Evolutionary conservation across 352 stramenopile species (phyloP).

Genomic region (Phytopythium ostracodes): DNA sequence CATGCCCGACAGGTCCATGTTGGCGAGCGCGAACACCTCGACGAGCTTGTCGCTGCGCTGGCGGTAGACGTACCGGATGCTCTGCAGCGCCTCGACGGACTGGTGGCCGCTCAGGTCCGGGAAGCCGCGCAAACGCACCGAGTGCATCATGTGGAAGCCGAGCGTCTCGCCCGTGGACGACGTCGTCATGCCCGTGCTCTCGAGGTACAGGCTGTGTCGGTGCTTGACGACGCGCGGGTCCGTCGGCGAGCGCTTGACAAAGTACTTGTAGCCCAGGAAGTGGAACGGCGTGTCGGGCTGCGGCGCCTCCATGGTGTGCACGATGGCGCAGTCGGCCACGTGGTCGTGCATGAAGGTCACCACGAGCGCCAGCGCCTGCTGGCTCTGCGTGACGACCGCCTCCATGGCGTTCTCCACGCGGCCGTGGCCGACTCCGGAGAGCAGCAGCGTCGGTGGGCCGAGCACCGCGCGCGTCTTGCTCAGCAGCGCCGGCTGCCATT

Average conservation of each 20-base stretch:
- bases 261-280: slow-evolving; percentile 55
- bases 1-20: slow-evolving; percentile 32
- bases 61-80: slow-evolving; percentile 44
- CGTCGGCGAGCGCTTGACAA: slow-evolving; percentile 38
- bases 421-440: slow-evolving; percentile 33
- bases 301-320: slow-evolving; percentile 46
- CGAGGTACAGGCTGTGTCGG: slow-evolving; percentile 31
- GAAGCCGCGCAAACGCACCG: slow-evolving; percentile 32
- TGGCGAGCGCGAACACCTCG: slow-evolving; percentile 41
- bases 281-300: slow-evolving; percentile 37
- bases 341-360: slow-evolving; percentile 53
- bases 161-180: slow-evolving; percentile 25
- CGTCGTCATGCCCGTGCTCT: slow-evolving; percentile 35
- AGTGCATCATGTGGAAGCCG: slow-evolving; percentile 44
- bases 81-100: slow-evolving; percentile 37
- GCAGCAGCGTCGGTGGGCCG: slow-evolving; percentile 19
- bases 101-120: slow-evolving; percentile 37
- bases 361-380: slow-evolving; percentile 42
- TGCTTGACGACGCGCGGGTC: slow-evolving; percentile 25
- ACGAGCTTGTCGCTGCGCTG: slow-evolving; percentile 44
- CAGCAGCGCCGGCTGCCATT: slow-evolving; percentile 14
- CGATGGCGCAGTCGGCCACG: slow-evolving; percentile 45
- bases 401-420: slow-evolving; percentile 46
- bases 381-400: slow-evolving; percentile 37
- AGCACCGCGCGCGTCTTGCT: slow-evolving; percentile 19